Percentiles rank a stretch among this genome's conserved stretches.
Evolutionary conservation across 371 early-diverging fungal genomes (phyloP).

Genomic region (Nematocida minor): DNA sequence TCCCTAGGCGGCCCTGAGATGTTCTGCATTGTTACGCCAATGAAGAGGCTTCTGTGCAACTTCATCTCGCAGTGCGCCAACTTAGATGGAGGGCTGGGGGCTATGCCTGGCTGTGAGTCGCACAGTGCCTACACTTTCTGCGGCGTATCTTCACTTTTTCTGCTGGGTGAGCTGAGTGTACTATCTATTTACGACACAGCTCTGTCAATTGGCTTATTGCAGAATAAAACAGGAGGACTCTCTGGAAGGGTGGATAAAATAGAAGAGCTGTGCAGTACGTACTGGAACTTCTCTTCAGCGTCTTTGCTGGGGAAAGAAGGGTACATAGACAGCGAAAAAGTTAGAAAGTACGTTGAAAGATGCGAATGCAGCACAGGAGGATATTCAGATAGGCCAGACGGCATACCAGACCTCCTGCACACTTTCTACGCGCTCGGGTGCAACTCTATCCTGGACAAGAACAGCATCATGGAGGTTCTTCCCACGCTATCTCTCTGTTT

Average conservation of each 20-base stretch:
- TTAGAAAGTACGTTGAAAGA: slow-evolving; percentile 73
- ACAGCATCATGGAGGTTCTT: slow-evolving; percentile 21
- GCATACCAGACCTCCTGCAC: slow-evolving; percentile 87
- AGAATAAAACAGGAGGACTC: slow-evolving; percentile 81
- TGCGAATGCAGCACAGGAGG: slow-evolving; percentile 80
- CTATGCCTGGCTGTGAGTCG: slow-evolving; percentile 79
- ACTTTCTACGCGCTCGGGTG: slow-evolving; percentile 84
- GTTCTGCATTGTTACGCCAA: slow-evolving; percentile 1
- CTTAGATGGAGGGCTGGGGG: slow-evolving; percentile 92
- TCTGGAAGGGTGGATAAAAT: slow-evolving; percentile 91
- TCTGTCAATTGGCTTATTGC: slow-evolving; percentile 85
- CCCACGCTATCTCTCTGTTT: slow-evolving; percentile 55
- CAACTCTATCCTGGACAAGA: slow-evolving; percentile 47
- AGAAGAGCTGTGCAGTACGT: slow-evolving; percentile 95
- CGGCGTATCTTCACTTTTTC: slow-evolving; percentile 77
- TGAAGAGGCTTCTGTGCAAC: slow-evolving; percentile 68
- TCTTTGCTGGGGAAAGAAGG: slow-evolving; percentile 73
- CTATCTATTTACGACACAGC: slow-evolving; percentile 70
- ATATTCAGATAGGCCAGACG: slow-evolving; percentile 83
- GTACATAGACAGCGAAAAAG: slow-evolving; percentile 75
- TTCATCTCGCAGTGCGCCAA: slow-evolving; percentile 76
- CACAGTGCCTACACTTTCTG: slow-evolving; percentile 80
- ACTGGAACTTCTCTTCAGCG: slow-evolving; percentile 88
- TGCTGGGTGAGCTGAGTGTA: slow-evolving; percentile 71
- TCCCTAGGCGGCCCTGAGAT: slow-evolving; percentile 8